Percentiles rank a stretch among this genome's conserved stretches.
phyloP scores from a whole-genome alignment of 2,329 filamentous ascomycete species.

The Colletotrichum acutatum region DNA sequence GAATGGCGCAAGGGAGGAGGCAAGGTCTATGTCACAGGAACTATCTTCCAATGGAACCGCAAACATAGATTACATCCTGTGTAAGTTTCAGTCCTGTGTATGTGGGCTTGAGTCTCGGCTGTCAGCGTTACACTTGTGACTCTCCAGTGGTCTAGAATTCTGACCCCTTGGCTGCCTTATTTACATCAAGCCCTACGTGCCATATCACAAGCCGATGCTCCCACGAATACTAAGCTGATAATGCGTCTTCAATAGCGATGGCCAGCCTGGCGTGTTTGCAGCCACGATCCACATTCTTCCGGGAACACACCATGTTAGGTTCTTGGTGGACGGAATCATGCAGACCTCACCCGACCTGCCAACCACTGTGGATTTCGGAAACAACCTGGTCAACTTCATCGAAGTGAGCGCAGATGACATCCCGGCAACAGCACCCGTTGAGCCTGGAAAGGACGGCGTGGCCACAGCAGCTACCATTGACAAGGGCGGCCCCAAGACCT shows the following conservation, averaged over 20 bases:
- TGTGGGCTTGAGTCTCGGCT: constrained; percentile 26
- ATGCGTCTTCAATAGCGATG: constrained; percentile 53
- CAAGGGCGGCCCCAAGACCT: constrained; percentile 44
- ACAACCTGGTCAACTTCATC: constrained; percentile 98
- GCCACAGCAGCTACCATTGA: constrained; percentile 43
- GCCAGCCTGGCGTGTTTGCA: constrained; percentile 73
- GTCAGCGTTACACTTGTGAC: constrained; percentile 31
- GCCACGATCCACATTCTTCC: constrained; percentile 86
- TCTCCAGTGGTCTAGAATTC: constrained; percentile 6
- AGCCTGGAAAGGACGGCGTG: constrained; percentile 45
- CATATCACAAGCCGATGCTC: constrained; percentile 28
- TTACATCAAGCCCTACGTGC: constrained; percentile 13
- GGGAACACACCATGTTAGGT: constrained; percentile 96
- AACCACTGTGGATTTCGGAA: constrained; percentile 96
- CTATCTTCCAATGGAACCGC: constrained; percentile 96
- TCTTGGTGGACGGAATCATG: constrained; percentile 95
- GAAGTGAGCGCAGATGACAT: constrained; percentile 86
- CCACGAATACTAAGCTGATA: background rate
- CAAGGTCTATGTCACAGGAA: constrained; percentile 95
- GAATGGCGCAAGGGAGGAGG: constrained; percentile 88
- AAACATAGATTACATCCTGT: constrained; percentile 89
- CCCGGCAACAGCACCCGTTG: constrained; percentile 47
- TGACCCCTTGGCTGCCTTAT: background rate
- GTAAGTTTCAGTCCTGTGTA: constrained; percentile 65
- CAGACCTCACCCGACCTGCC: constrained; percentile 86